A percentile compares a stretch with the other conserved stretches of the same genome.
Evolutionary conservation across 768 basidiomycete genomes (phyloP).

Genomic region (Tylopilus subfusipes): DNA sequence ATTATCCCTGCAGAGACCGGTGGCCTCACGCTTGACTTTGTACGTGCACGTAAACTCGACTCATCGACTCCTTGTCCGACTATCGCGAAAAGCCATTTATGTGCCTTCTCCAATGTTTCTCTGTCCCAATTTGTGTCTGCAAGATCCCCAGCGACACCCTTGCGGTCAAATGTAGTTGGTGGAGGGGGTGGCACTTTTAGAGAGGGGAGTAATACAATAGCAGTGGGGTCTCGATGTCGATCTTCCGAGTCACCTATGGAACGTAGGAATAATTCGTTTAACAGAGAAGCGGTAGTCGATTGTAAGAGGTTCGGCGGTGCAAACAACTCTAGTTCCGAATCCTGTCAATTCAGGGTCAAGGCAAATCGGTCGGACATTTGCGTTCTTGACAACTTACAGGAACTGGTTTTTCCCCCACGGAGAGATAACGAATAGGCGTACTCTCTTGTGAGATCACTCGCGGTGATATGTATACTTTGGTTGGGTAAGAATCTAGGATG

Average conservation of each 20-base stretch:
- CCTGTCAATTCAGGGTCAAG: slow-evolving; percentile 25
- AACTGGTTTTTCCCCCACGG: slow-evolving; percentile 19
- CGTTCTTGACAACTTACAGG: slow-evolving; percentile 3
- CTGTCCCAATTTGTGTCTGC: slow-evolving; percentile 37
- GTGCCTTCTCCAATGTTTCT: slow-evolving; percentile 32
- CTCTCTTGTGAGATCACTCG: slow-evolving; percentile 34
- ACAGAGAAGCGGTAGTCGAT: slow-evolving; percentile 51
- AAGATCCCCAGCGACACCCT: slow-evolving; percentile 21
- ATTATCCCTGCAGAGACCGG: slow-evolving; percentile 1
- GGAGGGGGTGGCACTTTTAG: slow-evolving; percentile 40
- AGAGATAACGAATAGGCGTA: slow-evolving; percentile 54
- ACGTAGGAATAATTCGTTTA: slow-evolving; percentile 28
- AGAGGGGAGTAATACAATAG: slow-evolving; percentile 47
- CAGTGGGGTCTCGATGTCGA: background rate
- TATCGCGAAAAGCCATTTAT: slow-evolving; percentile 35
- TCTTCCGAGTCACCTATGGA: background rate
- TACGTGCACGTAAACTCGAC: slow-evolving; percentile 4
- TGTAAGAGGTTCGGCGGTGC: slow-evolving; percentile 56
- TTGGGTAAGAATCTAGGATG: slow-evolving; percentile 52
- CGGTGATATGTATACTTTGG: slow-evolving; percentile 44
- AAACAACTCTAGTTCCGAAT: slow-evolving; percentile 37
- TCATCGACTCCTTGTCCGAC: slow-evolving; percentile 24
- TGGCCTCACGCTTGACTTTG: slow-evolving; percentile 13
- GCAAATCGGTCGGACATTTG: background rate
- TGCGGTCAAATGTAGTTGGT: slow-evolving; percentile 38